Evolutionary conservation across 768 basidiomycete genomes (phyloP).

Genomic region (Phylloporus sp.): DNA sequence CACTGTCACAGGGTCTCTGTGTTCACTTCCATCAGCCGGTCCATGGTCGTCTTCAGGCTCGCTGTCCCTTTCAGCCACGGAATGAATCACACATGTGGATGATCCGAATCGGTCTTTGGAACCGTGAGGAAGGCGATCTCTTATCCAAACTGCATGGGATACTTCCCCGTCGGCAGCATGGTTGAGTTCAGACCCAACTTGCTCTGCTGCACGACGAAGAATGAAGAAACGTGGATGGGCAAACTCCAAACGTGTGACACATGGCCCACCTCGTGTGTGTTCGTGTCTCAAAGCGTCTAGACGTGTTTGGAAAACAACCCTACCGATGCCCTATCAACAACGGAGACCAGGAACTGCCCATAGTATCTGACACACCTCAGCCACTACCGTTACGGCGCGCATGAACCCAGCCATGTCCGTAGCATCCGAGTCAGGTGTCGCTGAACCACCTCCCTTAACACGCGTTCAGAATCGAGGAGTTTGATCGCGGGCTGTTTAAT

Average conservation of each 20-base stretch:
- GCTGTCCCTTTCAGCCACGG: too few species aligned
- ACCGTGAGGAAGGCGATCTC: not conserved
- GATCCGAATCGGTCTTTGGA: not conserved
- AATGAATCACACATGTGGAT: too few species aligned
- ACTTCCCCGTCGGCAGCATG: too few species aligned
- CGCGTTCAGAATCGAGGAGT: constrained; percentile 27
- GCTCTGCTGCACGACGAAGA: not conserved
- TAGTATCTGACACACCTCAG: constrained; percentile 28
- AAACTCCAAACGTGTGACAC: not conserved
- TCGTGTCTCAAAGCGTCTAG: not conserved
- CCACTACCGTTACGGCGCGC: too few species aligned
- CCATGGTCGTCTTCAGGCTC: too few species aligned
- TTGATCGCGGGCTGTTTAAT: constrained; percentile 33
- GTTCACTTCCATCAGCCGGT: not conserved
- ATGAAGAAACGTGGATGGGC: not conserved
- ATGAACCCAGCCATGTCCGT: too few species aligned
- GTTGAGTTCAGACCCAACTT: not conserved
- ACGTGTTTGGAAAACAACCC: not conserved
- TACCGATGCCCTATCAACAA: not conserved
- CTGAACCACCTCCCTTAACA: constrained; percentile 27
- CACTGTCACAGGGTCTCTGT: not conserved
- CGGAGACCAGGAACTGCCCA: not conserved
- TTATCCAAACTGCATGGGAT: not conserved
- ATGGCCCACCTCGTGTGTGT: not conserved
- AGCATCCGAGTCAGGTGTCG: constrained; percentile 12